These are phyloP conservation scores for Cystobasidium onofrii DNA, from an alignment of 768 basidiomycete species.

Conservation along the genomic window DNA sequence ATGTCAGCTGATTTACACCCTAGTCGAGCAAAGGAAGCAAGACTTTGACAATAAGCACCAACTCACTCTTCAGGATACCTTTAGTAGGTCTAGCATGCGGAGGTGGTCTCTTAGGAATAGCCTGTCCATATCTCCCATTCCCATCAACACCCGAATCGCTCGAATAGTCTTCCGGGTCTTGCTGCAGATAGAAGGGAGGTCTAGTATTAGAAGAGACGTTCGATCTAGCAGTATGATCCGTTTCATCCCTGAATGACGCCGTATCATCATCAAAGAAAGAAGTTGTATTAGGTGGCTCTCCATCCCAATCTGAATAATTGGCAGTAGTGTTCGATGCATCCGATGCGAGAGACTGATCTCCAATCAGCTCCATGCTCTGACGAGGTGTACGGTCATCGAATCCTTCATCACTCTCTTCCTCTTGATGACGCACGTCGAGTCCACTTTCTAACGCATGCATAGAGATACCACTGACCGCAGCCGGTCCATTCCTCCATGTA, in stretches of 20 bases:
- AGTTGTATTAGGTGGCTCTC: neutral
- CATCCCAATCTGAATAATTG: slow-evolving; percentile 26
- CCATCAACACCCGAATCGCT: slow-evolving; percentile 53
- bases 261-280: slow-evolving; percentile 36
- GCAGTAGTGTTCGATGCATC: neutral
- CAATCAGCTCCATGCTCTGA: slow-evolving; percentile 34
- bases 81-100: slow-evolving; percentile 53
- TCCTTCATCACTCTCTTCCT: slow-evolving; percentile 53
- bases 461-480: neutral
- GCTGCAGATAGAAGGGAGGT: neutral
- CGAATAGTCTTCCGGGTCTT: slow-evolving; percentile 20
- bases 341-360: neutral
- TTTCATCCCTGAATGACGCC: slow-evolving; percentile 16
- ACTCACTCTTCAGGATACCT: slow-evolving; percentile 84
- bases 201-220: neutral
- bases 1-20: neutral
- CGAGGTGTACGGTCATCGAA: slow-evolving; percentile 47
- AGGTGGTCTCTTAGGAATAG: slow-evolving; percentile 61
- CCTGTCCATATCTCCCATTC: slow-evolving; percentile 54
- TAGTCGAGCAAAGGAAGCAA: no score
- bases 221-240: slow-evolving; percentile 8
- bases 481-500: neutral
- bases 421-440: slow-evolving; percentile 63
- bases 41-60: neutral
- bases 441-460: neutral